These are phyloP conservation scores for Fusarium nanum DNA, from an alignment of 2,329 filamentous ascomycete genomes.

Conservation along the genomic window DNA sequence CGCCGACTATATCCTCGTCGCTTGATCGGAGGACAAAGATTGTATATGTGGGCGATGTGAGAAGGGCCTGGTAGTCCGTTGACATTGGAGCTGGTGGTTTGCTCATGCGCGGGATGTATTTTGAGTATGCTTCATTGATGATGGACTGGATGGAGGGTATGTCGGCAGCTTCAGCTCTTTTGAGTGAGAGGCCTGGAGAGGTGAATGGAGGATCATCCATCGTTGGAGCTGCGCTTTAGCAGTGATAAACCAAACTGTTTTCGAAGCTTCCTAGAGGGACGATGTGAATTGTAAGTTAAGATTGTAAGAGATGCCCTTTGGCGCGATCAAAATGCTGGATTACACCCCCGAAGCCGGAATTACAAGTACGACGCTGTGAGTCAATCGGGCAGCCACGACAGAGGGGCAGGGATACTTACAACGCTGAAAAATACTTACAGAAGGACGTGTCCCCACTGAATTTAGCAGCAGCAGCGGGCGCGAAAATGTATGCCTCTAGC, in stretches of 20 bases:
- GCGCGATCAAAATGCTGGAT: not conserved
- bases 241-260: not conserved
- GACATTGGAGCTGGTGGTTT: constrained; percentile 53
- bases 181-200: not conserved
- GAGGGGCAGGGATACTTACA: not conserved
- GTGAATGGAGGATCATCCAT: not conserved
- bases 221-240: not conserved
- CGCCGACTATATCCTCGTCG: constrained; percentile 40
- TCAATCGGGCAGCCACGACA: not conserved
- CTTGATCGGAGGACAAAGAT: constrained; percentile 42
- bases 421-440: not conserved
- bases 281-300: not conserved
- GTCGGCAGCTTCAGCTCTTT: constrained; percentile 23
- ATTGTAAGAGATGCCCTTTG: not conserved
- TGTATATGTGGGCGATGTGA: constrained; percentile 44
- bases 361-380: not conserved
- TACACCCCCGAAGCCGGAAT: not conserved
- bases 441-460: not conserved
- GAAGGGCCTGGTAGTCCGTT: constrained; percentile 48
- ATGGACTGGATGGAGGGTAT: constrained; percentile 49
- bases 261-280: not conserved
- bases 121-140: constrained; percentile 49
- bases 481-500: not conserved
- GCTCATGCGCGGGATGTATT: constrained; percentile 52
- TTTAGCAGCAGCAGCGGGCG: not conserved